phyloP scores from a whole-genome alignment of 192 early-diverging fungal genomes.

The Backusella westeae region DNA sequence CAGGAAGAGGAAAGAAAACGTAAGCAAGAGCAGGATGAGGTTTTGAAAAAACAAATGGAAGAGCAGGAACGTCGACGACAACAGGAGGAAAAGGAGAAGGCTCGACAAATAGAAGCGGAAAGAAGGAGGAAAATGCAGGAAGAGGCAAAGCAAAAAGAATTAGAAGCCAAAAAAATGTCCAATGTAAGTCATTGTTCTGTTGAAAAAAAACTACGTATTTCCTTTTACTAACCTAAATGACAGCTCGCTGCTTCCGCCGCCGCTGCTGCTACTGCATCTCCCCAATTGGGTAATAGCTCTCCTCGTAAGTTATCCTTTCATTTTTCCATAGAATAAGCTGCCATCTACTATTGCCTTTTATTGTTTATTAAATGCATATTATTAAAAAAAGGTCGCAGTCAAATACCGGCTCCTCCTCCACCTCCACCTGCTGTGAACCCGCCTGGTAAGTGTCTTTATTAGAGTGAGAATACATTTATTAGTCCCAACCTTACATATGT shows the following conservation, averaged over 20 bases:
- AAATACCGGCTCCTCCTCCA: constrained; percentile 35
- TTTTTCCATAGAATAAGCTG: not conserved
- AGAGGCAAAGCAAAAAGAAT: constrained; percentile 18
- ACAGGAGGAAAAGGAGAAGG: constrained; percentile 25
- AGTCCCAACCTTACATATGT: not conserved
- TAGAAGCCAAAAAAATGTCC: constrained; percentile 5
- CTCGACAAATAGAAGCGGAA: constrained; percentile 16
- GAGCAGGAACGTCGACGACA: constrained; percentile 27
- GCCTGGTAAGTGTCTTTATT: not conserved
- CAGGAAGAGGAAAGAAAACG: constrained; percentile 24
- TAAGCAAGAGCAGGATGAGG: not conserved
- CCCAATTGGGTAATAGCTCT: constrained; percentile 10
- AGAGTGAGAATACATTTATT: not conserved
- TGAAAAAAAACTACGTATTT: not conserved
- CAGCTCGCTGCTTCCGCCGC: not conserved
- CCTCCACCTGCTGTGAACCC: not conserved
- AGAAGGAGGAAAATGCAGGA: constrained; percentile 26
- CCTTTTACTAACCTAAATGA: not conserved
- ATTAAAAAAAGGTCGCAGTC: constrained; percentile 19
- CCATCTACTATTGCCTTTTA: not conserved
- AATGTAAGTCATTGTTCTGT: not conserved
- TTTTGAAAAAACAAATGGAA: constrained; percentile 22
- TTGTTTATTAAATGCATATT: not conserved
- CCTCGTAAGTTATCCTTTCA: constrained; percentile 7
- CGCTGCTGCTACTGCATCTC: constrained; percentile 14